Conservation (phyloP, 129 eudicot species). For the Mikania micrantha region DNA sequence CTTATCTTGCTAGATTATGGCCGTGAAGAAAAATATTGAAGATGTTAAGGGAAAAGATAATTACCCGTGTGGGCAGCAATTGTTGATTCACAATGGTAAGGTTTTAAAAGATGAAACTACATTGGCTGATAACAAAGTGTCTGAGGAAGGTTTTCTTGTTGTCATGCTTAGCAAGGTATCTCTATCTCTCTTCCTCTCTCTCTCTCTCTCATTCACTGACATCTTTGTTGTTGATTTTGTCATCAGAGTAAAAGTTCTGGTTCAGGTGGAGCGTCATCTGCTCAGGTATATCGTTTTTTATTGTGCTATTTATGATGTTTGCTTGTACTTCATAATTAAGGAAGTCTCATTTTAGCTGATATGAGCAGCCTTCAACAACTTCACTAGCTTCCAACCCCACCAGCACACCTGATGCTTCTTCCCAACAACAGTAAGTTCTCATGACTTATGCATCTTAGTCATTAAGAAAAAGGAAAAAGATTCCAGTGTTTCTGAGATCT, state of each 20-base stretch:
- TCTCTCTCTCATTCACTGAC: not conserved
- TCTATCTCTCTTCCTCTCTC: not conserved
- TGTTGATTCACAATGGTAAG: slow-evolving; percentile 89
- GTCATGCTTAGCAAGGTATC: slow-evolving; percentile 99
- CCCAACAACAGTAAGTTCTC: slow-evolving; percentile 46
- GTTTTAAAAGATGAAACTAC: slow-evolving; percentile 95
- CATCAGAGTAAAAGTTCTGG: slow-evolving; percentile 55
- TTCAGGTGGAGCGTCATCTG: slow-evolving; percentile 58
- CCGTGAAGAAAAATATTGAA: slow-evolving; percentile 88
- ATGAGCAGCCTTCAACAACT: slow-evolving; percentile 46
- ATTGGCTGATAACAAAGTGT: slow-evolving; percentile 73
- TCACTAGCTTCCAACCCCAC: slow-evolving; percentile 40
- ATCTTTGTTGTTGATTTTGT: not conserved
- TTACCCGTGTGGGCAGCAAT: slow-evolving; percentile 92
- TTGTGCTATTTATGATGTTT: not conserved
- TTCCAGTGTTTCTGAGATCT: not conserved
- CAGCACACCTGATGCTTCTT: slow-evolving; percentile 32
- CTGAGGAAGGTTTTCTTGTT: slow-evolving; percentile 94
- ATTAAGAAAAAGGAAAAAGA: not conserved
- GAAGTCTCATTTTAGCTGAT: slow-evolving; percentile 17
- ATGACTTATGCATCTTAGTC: not conserved
- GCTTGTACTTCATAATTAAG: not conserved
- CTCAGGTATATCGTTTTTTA: slow-evolving; percentile 49
- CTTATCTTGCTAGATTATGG: slow-evolving; percentile 58
- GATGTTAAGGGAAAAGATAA: slow-evolving; percentile 90